Evolutionary conservation across 2,329 filamentous ascomycete genomes (phyloP).

Genomic region (Bipolaris bicolor): DNA sequence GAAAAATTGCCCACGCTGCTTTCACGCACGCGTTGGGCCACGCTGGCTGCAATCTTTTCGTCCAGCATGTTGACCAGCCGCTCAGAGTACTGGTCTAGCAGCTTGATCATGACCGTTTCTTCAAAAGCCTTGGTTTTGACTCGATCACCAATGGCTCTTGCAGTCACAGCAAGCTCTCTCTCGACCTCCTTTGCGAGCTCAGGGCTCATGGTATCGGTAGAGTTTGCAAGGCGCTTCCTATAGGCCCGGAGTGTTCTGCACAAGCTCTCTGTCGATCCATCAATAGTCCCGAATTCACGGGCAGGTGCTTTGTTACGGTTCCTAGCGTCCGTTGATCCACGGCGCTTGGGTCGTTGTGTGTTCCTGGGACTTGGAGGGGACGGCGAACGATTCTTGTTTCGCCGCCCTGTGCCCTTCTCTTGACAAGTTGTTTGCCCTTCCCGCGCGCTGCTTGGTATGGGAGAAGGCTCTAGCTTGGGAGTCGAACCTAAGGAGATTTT

Average conservation of each 20-base stretch:
- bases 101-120: conserved; percentile 56
- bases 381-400: conserved; percentile 49
- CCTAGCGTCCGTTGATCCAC: conserved; percentile 59
- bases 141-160: conserved; percentile 52
- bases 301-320: conserved; percentile 52
- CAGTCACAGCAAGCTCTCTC: conserved; percentile 60
- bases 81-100: conserved; percentile 78
- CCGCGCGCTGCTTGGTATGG: conserved; percentile 35
- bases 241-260: conserved; percentile 64
- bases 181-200: conserved; percentile 62
- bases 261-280: conserved; percentile 60
- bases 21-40: conserved; percentile 45
- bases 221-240: conserved; percentile 62
- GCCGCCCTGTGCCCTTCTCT: conserved; percentile 31
- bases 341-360: conserved; percentile 48
- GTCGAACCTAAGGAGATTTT: conserved; percentile 57
- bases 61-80: conserved; percentile 73
- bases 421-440: conserved; percentile 30
- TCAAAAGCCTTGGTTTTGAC: conserved; percentile 50
- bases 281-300: conserved; percentile 45
- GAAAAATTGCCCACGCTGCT: conserved; percentile 40
- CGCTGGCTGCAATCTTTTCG: conserved; percentile 64
- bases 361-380: conserved; percentile 50
- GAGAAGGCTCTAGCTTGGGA: conserved; percentile 53
- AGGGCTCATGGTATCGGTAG: conserved; percentile 53